Percentiles rank a stretch among this genome's conserved stretches.
phyloP scores from a whole-genome alignment of 306 rosid genomes.

The Leucaena leucocephala region DNA sequence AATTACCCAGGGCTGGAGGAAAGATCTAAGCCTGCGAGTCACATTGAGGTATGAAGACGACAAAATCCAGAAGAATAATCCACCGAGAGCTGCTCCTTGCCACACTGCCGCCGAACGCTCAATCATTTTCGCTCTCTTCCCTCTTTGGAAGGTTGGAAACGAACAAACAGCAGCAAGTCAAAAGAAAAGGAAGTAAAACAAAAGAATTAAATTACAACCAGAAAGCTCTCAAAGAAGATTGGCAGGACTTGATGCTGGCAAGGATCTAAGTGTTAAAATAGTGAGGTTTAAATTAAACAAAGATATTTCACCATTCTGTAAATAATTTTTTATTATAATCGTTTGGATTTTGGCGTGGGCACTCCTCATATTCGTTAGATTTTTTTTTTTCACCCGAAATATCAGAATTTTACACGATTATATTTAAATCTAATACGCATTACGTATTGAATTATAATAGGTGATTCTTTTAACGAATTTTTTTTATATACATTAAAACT shows the following conservation, averaged over 20 bases:
- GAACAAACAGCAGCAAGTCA: constrained; percentile 11
- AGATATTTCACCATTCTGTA: not conserved
- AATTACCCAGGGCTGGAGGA: constrained; percentile 70
- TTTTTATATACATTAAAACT: too few relatives aligned
- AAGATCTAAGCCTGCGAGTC: constrained; percentile 76
- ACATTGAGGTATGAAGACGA: constrained; percentile 65
- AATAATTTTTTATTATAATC: not conserved
- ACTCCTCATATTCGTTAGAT: constrained; percentile 29
- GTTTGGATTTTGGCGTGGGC: constrained; percentile 19
- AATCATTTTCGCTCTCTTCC: constrained; percentile 44
- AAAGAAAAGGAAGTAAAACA: not conserved
- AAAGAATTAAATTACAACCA: not conserved
- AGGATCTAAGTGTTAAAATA: not conserved
- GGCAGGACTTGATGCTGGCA: not conserved
- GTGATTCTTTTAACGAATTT: too few relatives aligned
- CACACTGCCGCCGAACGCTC: constrained; percentile 57
- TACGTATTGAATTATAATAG: too few relatives aligned
- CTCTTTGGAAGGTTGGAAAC: constrained; percentile 31
- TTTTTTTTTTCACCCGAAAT: too few relatives aligned
- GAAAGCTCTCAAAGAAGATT: constrained; percentile 7
- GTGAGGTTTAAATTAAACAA: constrained; percentile 11
- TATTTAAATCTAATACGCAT: too few relatives aligned
- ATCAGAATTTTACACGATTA: too few relatives aligned
- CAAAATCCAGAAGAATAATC: constrained; percentile 62
- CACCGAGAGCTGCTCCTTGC: constrained; percentile 72